Evolutionary conservation across 306 rosid genomes (phyloP).

Genomic region (Prunus salicina): DNA sequence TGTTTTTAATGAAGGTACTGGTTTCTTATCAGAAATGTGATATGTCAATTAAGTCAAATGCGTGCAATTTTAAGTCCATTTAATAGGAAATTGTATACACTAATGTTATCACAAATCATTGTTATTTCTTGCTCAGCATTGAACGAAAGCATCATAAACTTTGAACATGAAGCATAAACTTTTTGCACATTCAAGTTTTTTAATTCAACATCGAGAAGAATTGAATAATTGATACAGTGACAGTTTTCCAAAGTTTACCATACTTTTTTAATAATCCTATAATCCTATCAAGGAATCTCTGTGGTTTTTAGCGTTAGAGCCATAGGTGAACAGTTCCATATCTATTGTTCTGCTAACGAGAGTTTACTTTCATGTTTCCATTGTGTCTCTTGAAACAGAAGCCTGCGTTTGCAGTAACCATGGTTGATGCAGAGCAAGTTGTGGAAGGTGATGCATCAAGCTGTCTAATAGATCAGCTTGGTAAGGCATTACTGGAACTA

Average conservation of each 20-base stretch:
- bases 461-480: conserved; percentile 56
- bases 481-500: conserved; percentile 48
- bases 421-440: conserved; percentile 49
- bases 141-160: not conserved
- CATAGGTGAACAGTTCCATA: not conserved
- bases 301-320: not conserved
- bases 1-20: not conserved
- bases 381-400: conserved; percentile 26
- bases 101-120: not conserved
- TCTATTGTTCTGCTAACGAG: not conserved
- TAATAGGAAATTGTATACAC: not conserved
- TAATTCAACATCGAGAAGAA: not conserved
- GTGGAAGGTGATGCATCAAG: conserved; percentile 21
- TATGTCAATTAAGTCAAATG: not conserved
- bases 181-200: not conserved
- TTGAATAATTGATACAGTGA: not conserved
- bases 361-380: not conserved
- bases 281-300: no score
- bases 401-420: conserved; percentile 22
- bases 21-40: not conserved
- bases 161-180: not conserved
- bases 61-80: not conserved
- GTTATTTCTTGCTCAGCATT: not conserved
- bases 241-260: not conserved
- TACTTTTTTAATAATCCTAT: no score